phyloP scores from a whole-genome alignment of 306 rosid species.

The Acacia confusa region DNA sequence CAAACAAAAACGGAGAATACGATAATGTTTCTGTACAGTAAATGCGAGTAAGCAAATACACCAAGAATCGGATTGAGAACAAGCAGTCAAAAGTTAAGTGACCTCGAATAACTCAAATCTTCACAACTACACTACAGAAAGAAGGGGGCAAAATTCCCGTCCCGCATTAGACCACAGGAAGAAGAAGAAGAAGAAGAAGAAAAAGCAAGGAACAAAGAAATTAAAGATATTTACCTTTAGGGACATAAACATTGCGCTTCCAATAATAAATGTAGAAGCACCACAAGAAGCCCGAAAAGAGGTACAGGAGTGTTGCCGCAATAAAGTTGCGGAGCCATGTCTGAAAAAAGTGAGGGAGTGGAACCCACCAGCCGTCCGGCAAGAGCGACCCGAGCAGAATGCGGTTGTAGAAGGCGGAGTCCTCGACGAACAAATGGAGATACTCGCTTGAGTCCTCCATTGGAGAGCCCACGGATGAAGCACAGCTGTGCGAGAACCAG shows the following conservation, averaged over 20 bases:
- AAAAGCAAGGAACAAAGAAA: not conserved
- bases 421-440: constrained; percentile 54
- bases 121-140: not conserved
- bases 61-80: constrained; percentile 3
- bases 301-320: constrained; percentile 64
- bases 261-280: constrained; percentile 70
- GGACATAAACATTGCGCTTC: constrained; percentile 69
- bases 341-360: constrained; percentile 73
- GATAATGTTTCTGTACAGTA: not conserved
- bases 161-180: not conserved
- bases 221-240: constrained; percentile 53
- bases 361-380: constrained; percentile 48
- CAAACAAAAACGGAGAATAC: not conserved
- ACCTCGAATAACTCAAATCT: not conserved
- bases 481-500: not conserved
- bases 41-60: not conserved
- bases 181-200: not conserved
- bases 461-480: constrained; percentile 4
- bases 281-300: constrained; percentile 74
- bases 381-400: constrained; percentile 57
- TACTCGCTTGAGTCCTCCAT: constrained; percentile 39
- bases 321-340: constrained; percentile 87
- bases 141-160: not conserved
- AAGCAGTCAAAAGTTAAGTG: not conserved
- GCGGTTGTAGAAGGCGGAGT: constrained; percentile 66